A percentile compares a stretch with the other conserved stretches of the same genome.
Evolutionary conservation across 306 rosid species (phyloP).

Genomic region (Quercus glauca): DNA sequence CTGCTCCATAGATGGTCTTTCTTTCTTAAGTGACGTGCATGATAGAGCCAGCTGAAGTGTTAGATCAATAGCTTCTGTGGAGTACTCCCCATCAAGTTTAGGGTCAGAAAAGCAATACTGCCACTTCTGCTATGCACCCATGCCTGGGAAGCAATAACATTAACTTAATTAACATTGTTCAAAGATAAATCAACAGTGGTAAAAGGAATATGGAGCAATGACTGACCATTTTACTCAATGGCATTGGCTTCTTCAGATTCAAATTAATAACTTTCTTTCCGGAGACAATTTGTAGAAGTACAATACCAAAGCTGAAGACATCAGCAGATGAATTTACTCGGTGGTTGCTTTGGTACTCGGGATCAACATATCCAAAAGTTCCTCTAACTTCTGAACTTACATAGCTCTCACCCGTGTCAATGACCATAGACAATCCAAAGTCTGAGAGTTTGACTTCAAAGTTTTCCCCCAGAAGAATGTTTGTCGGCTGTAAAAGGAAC

Average conservation of each 20-base stretch:
- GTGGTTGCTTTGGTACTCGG: constrained; percentile 51
- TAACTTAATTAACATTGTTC: constrained; percentile 5
- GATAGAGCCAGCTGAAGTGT: constrained; percentile 39
- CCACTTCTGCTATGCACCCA: constrained; percentile 24
- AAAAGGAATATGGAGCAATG: constrained; percentile 1
- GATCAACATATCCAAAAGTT: constrained; percentile 67
- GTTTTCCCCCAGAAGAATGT: constrained; percentile 59
- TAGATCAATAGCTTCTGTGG: constrained; percentile 37
- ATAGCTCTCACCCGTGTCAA: constrained; percentile 44
- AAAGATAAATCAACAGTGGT: not conserved
- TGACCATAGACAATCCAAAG: constrained; percentile 59
- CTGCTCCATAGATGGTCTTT: constrained; percentile 39
- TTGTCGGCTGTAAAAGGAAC: constrained; percentile 47
- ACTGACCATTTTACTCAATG: constrained; percentile 49
- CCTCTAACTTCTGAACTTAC: constrained; percentile 69
- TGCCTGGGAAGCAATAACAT: constrained; percentile 27
- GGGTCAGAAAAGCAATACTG: constrained; percentile 33
- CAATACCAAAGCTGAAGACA: constrained; percentile 62
- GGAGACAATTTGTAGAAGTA: constrained; percentile 63
- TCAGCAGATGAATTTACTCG: constrained; percentile 54
- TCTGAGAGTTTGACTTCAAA: constrained; percentile 67
- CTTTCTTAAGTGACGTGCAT: constrained; percentile 37
- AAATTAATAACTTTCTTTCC: constrained; percentile 55
- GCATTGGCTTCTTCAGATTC: constrained; percentile 54
- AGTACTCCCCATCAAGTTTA: constrained; percentile 37